Evolutionary conservation across 805 yeast genomes (phyloP), one percentile per base, ranked within the genome.

Genomic region (Teunomyces pallodes): DNA sequence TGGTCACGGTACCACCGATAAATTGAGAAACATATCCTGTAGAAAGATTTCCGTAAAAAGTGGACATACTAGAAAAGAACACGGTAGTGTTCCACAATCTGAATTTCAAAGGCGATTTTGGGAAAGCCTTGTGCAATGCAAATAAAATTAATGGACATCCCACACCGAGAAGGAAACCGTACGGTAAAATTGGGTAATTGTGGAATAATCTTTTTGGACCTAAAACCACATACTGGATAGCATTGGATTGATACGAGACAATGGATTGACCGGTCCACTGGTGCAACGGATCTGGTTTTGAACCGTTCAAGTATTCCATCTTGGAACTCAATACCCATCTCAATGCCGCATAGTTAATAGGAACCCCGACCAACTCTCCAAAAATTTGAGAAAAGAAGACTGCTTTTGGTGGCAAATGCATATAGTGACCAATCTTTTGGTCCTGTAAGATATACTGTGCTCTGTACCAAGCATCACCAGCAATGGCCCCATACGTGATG

Each of bases 261-360:
- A 77, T 64, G 3, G 64, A 50, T 51, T 77, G 81, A 2, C 78
- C 81, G 2, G 80, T 76, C 81, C 81, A 77, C 54, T 77, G 82
- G 48, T 74, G 76, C 24, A 76, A 59, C 2, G 80, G 77, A 54
- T 77, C 82, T 0, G 46, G 56, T 29, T 60, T 58, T 9, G 55
- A 50, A 1, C 76, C 76, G 8, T 58, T 49, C 48, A 72, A 59
- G 41, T 57, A 77, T 6, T 64, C 66, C 20, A 67, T 61, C 51
- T 77, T 78, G 26, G 71, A 58, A 2, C 50, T 50, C 29, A 77
- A 46, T 20, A 78, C 75, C 81, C 82, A 79, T 46, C 71, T 65
- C 42, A 80, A 59, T 1, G 81, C 76, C 6, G 69, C 46, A 54
- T 77, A 79, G 54, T 79, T 80, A 52, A 77, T 64, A 4, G 82